A percentile compares a stretch with the other conserved stretches of the same genome.
These are phyloP conservation scores for Fusarium sp. DNA, from an alignment of 2,329 filamentous ascomycete species.

Conservation along the genomic window DNA sequence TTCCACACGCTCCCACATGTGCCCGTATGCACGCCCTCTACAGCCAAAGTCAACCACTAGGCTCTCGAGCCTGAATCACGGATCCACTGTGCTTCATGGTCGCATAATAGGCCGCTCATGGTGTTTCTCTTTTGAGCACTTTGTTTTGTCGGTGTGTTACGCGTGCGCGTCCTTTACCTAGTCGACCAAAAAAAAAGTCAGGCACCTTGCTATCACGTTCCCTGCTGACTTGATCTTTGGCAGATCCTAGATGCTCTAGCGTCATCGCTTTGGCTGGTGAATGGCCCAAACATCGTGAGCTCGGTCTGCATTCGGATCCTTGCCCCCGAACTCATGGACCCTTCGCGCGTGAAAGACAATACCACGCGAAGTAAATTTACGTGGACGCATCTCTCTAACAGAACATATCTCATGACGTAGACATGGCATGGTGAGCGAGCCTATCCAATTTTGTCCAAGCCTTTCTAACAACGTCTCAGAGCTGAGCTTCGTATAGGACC, in stretches of 20 bases:
- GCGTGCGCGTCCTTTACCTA: slow-evolving; percentile 47
- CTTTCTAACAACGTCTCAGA: not conserved
- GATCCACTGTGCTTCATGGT: slow-evolving; percentile 53
- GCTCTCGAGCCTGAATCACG: slow-evolving; percentile 44
- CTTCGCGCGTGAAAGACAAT: slow-evolving; percentile 25
- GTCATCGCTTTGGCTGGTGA: slow-evolving; percentile 36
- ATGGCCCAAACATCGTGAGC: slow-evolving; percentile 39
- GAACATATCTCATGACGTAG: not conserved
- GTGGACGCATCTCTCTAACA: not conserved
- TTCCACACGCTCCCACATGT: slow-evolving; percentile 41
- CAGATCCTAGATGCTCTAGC: slow-evolving; percentile 40
- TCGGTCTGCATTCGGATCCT: slow-evolving; percentile 42
- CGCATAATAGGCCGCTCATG: slow-evolving; percentile 51
- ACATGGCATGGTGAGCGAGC: slow-evolving; percentile 2
- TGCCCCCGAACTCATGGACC: slow-evolving; percentile 36
- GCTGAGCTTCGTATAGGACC: not conserved
- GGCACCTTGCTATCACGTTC: slow-evolving; percentile 29
- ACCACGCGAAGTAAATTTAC: slow-evolving; percentile 9
- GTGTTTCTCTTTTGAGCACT: slow-evolving; percentile 44
- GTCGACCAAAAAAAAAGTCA: slow-evolving; percentile 31
- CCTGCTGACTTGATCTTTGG: slow-evolving; percentile 41
- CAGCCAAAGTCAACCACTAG: slow-evolving; percentile 41
- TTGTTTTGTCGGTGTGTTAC: slow-evolving; percentile 54
- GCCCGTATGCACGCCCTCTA: slow-evolving; percentile 37
- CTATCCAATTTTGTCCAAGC: not conserved